A percentile compares a stretch with the other conserved stretches of the same genome.
Evolutionary conservation across 805 yeast genomes (phyloP).

Genomic region (Cyberlindnera galapagoensis): DNA sequence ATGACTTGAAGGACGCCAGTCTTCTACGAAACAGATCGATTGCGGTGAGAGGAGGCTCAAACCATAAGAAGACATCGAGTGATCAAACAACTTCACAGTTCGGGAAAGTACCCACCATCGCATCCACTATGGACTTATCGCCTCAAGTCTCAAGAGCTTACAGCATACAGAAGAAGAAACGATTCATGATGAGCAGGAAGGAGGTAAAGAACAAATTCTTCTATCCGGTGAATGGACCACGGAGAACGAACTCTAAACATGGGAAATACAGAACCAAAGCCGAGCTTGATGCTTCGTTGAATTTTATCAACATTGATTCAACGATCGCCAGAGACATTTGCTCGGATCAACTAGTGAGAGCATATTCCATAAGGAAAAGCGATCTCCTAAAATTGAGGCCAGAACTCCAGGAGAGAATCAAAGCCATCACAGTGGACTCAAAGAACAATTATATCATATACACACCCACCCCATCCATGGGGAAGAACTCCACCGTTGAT

Average conservation of each 20-base stretch:
- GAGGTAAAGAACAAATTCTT: conserved; percentile 17
- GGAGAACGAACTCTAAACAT: conserved; percentile 13
- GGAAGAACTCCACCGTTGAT: conserved; percentile 17
- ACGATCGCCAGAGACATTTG: conserved; percentile 20
- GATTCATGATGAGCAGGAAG: conserved; percentile 19
- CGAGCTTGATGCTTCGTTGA: conserved; percentile 20
- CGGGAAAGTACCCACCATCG: conserved; percentile 19
- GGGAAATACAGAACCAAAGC: conserved; percentile 22
- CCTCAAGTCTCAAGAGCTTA: conserved; percentile 11
- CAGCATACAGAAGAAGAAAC: conserved; percentile 12
- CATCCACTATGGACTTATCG: conserved; percentile 13
- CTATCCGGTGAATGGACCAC: conserved; percentile 22
- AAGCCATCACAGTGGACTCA: conserved; percentile 21
- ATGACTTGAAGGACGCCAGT: conserved; percentile 1
- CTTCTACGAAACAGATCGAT: conserved; percentile 2
- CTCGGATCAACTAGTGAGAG: conserved; percentile 12
- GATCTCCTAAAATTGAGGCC: conserved; percentile 16
- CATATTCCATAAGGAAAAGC: conserved; percentile 6
- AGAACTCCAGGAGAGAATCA: conserved; percentile 5
- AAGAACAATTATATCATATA: conserved; percentile 22
- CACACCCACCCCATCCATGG: conserved; percentile 18
- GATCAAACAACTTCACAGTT: conserved; percentile 2
- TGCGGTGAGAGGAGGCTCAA: too few species aligned
- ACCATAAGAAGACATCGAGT: conserved; percentile 2
- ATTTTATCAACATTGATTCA: conserved; percentile 18